Evolutionary conservation across 768 basidiomycete species (phyloP).

Genomic region (Mycena filopes): DNA sequence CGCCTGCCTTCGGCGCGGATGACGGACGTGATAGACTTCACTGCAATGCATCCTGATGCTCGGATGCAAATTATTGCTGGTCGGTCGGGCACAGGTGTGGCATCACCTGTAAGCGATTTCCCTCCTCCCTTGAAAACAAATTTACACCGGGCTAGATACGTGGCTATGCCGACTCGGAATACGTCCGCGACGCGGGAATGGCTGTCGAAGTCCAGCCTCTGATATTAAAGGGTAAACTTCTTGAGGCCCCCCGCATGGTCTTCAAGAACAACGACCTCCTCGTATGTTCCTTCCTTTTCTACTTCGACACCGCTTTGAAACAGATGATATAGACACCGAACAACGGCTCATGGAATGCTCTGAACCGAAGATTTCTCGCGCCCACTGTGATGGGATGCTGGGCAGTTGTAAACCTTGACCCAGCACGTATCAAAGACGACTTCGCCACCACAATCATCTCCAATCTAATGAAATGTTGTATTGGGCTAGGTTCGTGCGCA

Average conservation of each 20-base stretch:
- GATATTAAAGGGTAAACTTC: constrained; percentile 31
- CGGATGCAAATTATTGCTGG: constrained; percentile 52
- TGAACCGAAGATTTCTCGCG: constrained; percentile 31
- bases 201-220: constrained; percentile 41
- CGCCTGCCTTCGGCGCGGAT: constrained; percentile 52
- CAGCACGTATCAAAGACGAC: not conserved
- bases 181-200: constrained; percentile 54
- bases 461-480: constrained; percentile 14
- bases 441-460: not conserved
- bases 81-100: constrained; percentile 28
- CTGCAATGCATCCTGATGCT: constrained; percentile 56
- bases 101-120: constrained; percentile 15
- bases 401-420: constrained; percentile 35
- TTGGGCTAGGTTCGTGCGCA: constrained; percentile 22
- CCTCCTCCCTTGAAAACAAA: not conserved
- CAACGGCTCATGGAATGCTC: constrained; percentile 43
- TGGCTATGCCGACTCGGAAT: constrained; percentile 41
- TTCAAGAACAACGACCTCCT: constrained; percentile 14
- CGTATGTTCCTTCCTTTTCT: constrained; percentile 8
- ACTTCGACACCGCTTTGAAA: not conserved
- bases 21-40: constrained; percentile 56
- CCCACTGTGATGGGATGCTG: constrained; percentile 33
- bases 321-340: constrained; percentile 33
- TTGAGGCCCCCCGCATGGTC: constrained; percentile 30
- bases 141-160: constrained; percentile 13